Percentiles rank a stretch among this genome's conserved stretches.
Evolutionary conservation across 2,329 filamentous ascomycete genomes (phyloP).

Genomic region (Orbilia quercus): DNA sequence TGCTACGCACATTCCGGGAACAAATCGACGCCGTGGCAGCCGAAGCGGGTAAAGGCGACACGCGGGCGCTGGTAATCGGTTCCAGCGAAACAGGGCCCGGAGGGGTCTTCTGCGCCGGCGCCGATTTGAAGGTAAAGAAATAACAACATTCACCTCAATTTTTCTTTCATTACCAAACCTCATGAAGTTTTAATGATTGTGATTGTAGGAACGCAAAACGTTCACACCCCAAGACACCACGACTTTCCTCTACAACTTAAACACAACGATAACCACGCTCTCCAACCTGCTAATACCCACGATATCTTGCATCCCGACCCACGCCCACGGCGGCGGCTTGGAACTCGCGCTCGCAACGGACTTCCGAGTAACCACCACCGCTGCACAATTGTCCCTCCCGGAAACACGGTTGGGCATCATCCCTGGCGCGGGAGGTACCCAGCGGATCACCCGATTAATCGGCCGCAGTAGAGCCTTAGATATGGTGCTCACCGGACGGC

Average conservation of each 20-base stretch:
- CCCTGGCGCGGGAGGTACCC: constrained; percentile 92
- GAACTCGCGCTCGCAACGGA: constrained; percentile 91
- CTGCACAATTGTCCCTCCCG: constrained; percentile 81
- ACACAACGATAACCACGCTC: constrained; percentile 78
- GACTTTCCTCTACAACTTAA: constrained; percentile 80
- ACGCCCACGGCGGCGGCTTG: constrained; percentile 90
- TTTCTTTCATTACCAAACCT: too few species aligned
- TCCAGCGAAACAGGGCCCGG: constrained; percentile 74
- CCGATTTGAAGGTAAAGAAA: constrained; percentile 76
- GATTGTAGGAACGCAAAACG: constrained; percentile 56
- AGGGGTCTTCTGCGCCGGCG: constrained; percentile 86
- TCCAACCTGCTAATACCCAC: constrained; percentile 85
- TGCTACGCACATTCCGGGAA: constrained; percentile 77
- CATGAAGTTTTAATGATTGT: too few species aligned
- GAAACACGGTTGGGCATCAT: constrained; percentile 95
- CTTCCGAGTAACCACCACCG: constrained; percentile 85
- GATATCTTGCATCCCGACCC: constrained; percentile 84
- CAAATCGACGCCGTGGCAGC: constrained; percentile 78
- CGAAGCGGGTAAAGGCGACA: constrained; percentile 69
- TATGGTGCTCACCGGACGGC: constrained; percentile 87
- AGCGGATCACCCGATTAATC: constrained; percentile 83
- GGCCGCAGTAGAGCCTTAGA: constrained; percentile 85
- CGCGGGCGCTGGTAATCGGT: constrained; percentile 83
- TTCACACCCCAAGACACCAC: constrained; percentile 71
- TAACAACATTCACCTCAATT: too few species aligned